Base-by-base conservation (phyloP, 2,329 filamentous ascomycete species). In the Periconia digitata region DNA sequence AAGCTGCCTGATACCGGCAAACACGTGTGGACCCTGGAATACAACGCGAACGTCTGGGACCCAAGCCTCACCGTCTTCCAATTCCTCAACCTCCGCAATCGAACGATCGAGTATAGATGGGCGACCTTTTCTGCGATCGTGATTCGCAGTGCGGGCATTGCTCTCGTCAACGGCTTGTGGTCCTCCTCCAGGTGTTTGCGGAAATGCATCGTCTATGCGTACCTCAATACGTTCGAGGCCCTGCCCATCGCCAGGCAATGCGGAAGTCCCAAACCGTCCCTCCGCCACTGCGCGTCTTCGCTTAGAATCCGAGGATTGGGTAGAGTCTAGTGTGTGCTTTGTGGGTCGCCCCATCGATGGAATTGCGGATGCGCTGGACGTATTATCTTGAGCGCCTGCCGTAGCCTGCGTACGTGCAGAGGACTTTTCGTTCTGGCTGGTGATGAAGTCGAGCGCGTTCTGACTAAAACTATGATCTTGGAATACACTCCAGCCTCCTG, bases 401-500 rank as follows among this genome's bases (percentile, higher is more conserved):
- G 56, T 56, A 43, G 52, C 53, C 43, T 53, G 43, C 10, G 29
- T n/a, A 12, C 41, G 23, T 15, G 18, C 35, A 24, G 20, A 13
- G 16, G 13, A 23, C 29, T 50, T 44, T 24, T 50, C 50, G 3
- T 56, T 51, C 36, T 59, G 58, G 4, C 63, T 63, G 13, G 62
- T 63, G 24, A 68, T 72, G 64, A 56, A 78, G 52, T 80, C 78
- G 17, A 81, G 63, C 2, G 78, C 77, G 49, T 75, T 77, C 36
- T 75, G 74, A 53, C 78, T 79, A 24, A 78, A 64, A 23, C 73
- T 70, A 34, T 85, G 85, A 50, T 88, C 83, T 5, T 86, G 82
- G 64, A 95, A 95, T 18, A 91, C 80, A 58, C 84, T 83, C 84
- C 90, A 95, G 5, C 87, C 89, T 1, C 89, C 91, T 18, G 83